Percentiles rank a stretch among this genome's conserved stretches.
Conservation (phyloP, 306 rosid species). For the Cucurbita argyrosperma region DNA sequence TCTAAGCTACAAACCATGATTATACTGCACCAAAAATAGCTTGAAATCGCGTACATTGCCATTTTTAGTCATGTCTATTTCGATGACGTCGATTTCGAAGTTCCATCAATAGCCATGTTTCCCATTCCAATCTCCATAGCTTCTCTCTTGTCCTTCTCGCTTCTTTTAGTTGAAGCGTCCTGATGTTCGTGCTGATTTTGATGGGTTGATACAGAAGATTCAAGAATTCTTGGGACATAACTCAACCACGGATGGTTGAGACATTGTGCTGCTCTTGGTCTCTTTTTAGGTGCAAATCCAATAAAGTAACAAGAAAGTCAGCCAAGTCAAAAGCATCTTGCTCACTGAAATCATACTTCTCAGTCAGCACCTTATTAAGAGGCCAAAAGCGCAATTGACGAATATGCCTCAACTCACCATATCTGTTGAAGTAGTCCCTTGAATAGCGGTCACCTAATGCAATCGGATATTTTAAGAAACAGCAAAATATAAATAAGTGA, state of each 20-base stretch:
- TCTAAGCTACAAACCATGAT: neutral
- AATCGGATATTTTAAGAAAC: constrained; percentile 13
- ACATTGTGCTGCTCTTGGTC: constrained; percentile 65
- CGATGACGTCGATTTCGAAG: neutral
- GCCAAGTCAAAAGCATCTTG: constrained; percentile 51
- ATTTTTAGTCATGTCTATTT: neutral
- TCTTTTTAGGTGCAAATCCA: constrained; percentile 68
- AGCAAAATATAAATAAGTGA: too few relatives aligned
- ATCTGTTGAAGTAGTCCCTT: constrained; percentile 62
- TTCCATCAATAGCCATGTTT: constrained; percentile 14
- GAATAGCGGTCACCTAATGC: constrained; percentile 78
- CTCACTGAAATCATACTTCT: constrained; percentile 68
- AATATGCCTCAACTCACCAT: constrained; percentile 69
- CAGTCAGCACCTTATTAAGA: constrained; percentile 48
- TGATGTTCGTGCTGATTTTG: neutral
- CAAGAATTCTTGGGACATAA: constrained; percentile 38
- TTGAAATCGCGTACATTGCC: neutral
- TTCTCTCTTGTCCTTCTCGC: constrained; percentile 13
- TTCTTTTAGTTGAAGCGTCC: neutral
- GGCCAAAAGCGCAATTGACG: constrained; percentile 77
- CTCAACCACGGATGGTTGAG: constrained; percentile 70
- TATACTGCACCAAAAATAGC: neutral
- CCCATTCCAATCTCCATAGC: constrained; percentile 16
- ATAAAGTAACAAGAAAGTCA: constrained; percentile 51
- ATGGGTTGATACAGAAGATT: constrained; percentile 1